Evolutionary conservation across 768 basidiomycete species (phyloP), one percentile per base, ranked within the genome.

Genomic region (Trametes coccinea): DNA sequence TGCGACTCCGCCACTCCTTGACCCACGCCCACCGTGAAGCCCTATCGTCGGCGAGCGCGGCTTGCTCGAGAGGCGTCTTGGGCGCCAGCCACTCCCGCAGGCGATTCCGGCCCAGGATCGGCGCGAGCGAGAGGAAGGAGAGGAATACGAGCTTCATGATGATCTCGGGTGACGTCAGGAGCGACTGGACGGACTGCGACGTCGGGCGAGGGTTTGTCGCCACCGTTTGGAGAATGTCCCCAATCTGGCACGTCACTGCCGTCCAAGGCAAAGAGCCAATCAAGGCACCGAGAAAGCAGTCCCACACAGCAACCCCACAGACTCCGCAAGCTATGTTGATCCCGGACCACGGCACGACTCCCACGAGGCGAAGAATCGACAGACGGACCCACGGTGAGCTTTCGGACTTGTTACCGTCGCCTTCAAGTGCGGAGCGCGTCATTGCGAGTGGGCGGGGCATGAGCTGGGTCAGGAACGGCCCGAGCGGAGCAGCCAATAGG

Each of bases 281-380:
- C 76, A 94, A 93, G 5, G 87, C 82, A 40, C 91, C 92, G 52
- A 93, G 76, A 70, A 88, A 79, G 69, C 92, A 93, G 72, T 93
- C 90, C 59, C 77, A 71, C 51, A 92, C 69, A 7, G 85, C 77
- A 14, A 98, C 93, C 37, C 90, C 89, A 67, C 90, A 92, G 30
- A 96, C 93, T 53, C 95, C 95, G 74, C 90, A 96, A 47, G 95
- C 95, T 60, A 98, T 90, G 73, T 98, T 98, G 80, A 98, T 93
- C 61, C 93, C 94, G 59, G 92, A 93, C 95, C 95, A 98, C 5
- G 95, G 95, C 3, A 97, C 93, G 56, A 98, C 85, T 17, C 95
- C 95, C 68, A 96, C 84, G 60, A 96, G 86, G 51, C 95, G 86
- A 64, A 98, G 83, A 60, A 96, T 84, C 3, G 93, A 88, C 46